Conservation (phyloP, 192 early-diverging fungal species). For the Nowakowskiella sp. region DNA sequence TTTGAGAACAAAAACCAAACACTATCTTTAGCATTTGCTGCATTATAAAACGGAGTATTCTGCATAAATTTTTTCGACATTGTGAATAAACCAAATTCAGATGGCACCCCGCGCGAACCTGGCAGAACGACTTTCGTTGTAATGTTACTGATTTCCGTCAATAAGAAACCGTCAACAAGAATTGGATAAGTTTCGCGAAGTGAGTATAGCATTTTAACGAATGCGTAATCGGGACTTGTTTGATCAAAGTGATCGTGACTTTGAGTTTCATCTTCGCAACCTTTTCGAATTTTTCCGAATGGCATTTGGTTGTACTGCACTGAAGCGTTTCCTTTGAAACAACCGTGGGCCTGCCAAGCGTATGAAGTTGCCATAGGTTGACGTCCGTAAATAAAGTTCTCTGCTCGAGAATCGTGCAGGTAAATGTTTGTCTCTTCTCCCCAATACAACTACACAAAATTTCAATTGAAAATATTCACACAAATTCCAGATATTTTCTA, state of each 20-base stretch:
- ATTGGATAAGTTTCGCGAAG: background rate
- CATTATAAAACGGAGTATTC: too few relatives aligned
- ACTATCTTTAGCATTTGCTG: too few relatives aligned
- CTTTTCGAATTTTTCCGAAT: background rate
- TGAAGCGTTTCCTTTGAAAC: conserved; percentile 4
- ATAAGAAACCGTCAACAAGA: background rate
- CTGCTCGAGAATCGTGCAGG: background rate
- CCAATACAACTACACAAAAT: background rate
- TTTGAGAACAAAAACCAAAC: conserved; percentile 5
- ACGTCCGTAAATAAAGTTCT: conserved; percentile 7
- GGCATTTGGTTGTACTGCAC: background rate
- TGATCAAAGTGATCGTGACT: conserved; percentile 3
- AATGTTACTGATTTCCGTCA: background rate
- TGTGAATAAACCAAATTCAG: background rate
- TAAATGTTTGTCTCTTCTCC: conserved; percentile 9
- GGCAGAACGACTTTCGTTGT: background rate
- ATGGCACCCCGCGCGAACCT: background rate
- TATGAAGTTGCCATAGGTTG: background rate
- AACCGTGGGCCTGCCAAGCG: conserved; percentile 6
- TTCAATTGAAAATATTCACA: too few relatives aligned
- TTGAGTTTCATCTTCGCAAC: background rate
- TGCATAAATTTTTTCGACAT: background rate
- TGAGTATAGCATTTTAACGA: background rate
- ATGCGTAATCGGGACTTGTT: background rate
- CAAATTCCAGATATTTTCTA: too few relatives aligned